phyloP scores from a whole-genome alignment of 2,329 filamentous ascomycete species.

The Botrytis fragariae region DNA sequence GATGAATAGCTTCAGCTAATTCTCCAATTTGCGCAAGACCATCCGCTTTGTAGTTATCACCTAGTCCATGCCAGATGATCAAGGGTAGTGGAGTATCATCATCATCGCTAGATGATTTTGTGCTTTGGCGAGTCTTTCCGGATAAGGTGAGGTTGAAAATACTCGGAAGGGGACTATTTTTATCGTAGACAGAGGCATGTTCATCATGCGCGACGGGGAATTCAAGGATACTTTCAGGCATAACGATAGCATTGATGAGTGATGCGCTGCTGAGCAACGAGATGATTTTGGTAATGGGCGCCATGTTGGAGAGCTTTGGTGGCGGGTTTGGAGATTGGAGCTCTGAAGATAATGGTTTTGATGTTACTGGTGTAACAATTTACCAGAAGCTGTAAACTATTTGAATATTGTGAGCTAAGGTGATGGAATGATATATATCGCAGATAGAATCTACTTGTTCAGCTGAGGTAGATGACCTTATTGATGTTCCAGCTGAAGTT shows the following conservation, averaged over 20 bases:
- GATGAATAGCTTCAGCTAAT: constrained; percentile 71
- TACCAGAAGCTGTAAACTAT: not conserved
- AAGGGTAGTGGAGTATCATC: constrained; percentile 76
- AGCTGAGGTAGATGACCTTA: constrained; percentile 13
- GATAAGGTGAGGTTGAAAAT: constrained; percentile 17
- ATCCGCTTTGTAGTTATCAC: constrained; percentile 72
- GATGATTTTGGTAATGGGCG: constrained; percentile 26
- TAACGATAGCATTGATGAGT: constrained; percentile 26
- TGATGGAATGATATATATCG: not conserved
- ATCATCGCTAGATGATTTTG: constrained; percentile 30
- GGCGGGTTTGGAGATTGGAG: constrained; percentile 1
- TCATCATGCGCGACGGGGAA: constrained; percentile 7
- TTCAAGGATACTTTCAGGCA: constrained; percentile 18
- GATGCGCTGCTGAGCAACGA: constrained; percentile 25
- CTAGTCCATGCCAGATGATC: constrained; percentile 87
- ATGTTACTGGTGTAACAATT: not conserved
- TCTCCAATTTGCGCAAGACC: constrained; percentile 69
- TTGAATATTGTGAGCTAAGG: not conserved
- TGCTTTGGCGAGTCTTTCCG: constrained; percentile 5
- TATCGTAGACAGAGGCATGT: not conserved
- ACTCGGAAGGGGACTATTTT: constrained; percentile 12
- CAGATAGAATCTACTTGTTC: constrained; percentile 1
- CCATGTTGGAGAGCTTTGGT: constrained; percentile 26
- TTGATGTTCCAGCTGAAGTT: constrained; percentile 19
- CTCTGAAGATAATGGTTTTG: not conserved